A percentile compares a stretch with the other conserved stretches of the same genome.
phyloP scores from a whole-genome alignment of 2,329 filamentous ascomycete genomes.

The Juglanconis sp. region DNA sequence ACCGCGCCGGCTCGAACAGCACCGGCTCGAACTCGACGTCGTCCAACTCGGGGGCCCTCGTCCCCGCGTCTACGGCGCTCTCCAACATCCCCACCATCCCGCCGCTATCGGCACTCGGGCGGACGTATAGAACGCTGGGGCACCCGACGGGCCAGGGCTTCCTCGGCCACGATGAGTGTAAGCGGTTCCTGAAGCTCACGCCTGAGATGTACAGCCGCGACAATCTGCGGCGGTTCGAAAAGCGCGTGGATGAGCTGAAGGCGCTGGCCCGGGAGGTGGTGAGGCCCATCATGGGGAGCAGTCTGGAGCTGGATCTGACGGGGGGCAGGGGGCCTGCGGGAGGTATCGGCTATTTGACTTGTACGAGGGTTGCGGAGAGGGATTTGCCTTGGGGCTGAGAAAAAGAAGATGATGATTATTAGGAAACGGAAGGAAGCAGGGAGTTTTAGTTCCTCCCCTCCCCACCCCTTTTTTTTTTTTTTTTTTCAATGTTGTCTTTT shows the following conservation, averaged over 20 bases:
- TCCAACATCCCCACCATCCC: constrained; percentile 28
- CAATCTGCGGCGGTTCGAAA: constrained; percentile 81
- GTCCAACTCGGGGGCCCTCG: not conserved
- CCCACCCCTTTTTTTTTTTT: too few species aligned
- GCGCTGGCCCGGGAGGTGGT: constrained; percentile 77
- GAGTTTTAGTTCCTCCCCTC: too few species aligned
- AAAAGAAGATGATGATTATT: constrained; percentile 3
- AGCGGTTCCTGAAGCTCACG: constrained; percentile 80
- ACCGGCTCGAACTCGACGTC: constrained; percentile 11
- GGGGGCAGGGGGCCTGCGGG: constrained; percentile 39
- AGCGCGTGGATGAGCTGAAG: constrained; percentile 85
- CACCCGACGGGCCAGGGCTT: constrained; percentile 59
- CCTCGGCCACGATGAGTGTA: constrained; percentile 81
- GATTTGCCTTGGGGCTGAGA: constrained; percentile 46
- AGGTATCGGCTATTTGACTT: constrained; percentile 49
- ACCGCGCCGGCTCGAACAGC: constrained; percentile 19
- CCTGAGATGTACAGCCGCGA: constrained; percentile 82
- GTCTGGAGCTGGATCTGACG: constrained; percentile 73
- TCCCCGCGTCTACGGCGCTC: not conserved
- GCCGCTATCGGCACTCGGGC: constrained; percentile 60
- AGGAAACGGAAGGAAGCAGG: not conserved
- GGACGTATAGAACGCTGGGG: constrained; percentile 76
- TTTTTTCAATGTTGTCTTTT: too few species aligned
- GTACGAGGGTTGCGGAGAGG: constrained; percentile 44
- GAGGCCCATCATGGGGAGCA: constrained; percentile 80